Evolutionary conservation across 495 filamentous ascomycete genomes (phyloP).

Genomic region (Rostrohypoxylon terebratum): DNA sequence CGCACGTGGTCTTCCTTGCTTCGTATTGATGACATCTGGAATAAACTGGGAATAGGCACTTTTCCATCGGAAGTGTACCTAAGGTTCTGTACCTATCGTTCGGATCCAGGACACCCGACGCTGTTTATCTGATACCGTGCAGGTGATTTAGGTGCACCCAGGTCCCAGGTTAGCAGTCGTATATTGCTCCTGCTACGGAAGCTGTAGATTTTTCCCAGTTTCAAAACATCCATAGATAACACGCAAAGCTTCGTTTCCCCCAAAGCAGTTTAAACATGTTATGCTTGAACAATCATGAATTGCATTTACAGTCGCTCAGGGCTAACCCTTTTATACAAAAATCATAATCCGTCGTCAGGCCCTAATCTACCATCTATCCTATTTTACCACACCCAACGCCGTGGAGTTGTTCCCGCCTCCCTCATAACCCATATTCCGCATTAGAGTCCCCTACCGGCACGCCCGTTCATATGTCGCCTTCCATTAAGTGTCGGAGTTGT

Average conservation of each 20-base stretch:
- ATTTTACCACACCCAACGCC: slow-evolving; percentile 28
- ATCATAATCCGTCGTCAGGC: slow-evolving; percentile 25
- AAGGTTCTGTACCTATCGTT: too few relatives aligned
- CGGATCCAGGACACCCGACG: too few relatives aligned
- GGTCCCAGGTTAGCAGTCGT: too few relatives aligned
- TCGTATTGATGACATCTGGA: too few relatives aligned
- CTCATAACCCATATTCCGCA: neutral
- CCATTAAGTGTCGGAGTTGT: slow-evolving; percentile 34
- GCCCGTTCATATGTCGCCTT: slow-evolving; percentile 47
- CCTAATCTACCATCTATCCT: slow-evolving; percentile 18
- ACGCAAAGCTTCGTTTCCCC: neutral
- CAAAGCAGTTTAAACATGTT: neutral
- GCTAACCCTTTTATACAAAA: slow-evolving; percentile 34
- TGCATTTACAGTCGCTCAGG: slow-evolving; percentile 7
- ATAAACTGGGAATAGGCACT: too few relatives aligned
- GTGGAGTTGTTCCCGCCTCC: slow-evolving; percentile 4
- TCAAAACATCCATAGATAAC: neutral
- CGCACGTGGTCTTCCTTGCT: too few relatives aligned
- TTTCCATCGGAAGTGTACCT: too few relatives aligned
- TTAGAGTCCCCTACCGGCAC: slow-evolving; percentile 33
- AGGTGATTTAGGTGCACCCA: too few relatives aligned
- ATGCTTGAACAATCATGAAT: neutral
- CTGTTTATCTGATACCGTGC: too few relatives aligned
- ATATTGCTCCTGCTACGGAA: too few relatives aligned
- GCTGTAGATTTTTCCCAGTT: too few relatives aligned